These are phyloP conservation scores for Rosa hybrid DNA, from an alignment of 331 rosid genomes.

Conservation along the genomic window DNA sequence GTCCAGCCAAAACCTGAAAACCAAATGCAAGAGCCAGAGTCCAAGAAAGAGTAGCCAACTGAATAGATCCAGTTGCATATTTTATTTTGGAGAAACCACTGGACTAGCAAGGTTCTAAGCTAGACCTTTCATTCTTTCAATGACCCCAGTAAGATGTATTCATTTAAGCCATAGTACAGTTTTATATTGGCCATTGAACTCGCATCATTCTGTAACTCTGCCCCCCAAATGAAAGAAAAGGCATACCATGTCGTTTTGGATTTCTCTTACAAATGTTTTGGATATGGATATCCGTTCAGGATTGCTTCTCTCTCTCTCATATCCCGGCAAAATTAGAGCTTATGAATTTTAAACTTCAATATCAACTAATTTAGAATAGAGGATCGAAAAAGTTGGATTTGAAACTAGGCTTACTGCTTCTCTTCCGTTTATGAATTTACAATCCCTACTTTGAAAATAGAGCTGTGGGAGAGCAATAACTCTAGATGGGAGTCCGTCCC, in stretches of 20 bases:
- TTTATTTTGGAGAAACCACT: neutral
- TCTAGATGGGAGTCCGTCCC: too few relatives aligned
- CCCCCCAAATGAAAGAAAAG: neutral
- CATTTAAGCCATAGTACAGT: neutral
- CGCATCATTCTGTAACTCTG: neutral
- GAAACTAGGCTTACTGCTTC: too few relatives aligned
- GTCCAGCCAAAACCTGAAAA: constrained; percentile 2
- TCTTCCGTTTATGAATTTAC: too few relatives aligned
- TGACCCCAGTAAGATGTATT: neutral
- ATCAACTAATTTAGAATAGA: too few relatives aligned
- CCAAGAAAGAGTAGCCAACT: constrained; percentile 7
- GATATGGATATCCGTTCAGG: neutral
- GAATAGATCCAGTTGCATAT: neutral
- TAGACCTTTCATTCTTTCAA: neutral
- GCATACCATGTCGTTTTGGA: neutral
- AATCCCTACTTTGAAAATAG: too few relatives aligned
- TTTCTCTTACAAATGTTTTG: neutral
- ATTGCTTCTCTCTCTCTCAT: neutral
- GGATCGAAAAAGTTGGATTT: too few relatives aligned
- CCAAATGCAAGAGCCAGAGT: constrained; percentile 9
- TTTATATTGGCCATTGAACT: neutral
- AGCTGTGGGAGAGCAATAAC: too few relatives aligned
- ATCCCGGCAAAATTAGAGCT: neutral
- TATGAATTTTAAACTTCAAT: too few relatives aligned
- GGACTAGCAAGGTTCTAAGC: neutral